Conservation (phyloP, 2,329 filamentous ascomycete genomes). For the Botryotinia narcissicola region DNA sequence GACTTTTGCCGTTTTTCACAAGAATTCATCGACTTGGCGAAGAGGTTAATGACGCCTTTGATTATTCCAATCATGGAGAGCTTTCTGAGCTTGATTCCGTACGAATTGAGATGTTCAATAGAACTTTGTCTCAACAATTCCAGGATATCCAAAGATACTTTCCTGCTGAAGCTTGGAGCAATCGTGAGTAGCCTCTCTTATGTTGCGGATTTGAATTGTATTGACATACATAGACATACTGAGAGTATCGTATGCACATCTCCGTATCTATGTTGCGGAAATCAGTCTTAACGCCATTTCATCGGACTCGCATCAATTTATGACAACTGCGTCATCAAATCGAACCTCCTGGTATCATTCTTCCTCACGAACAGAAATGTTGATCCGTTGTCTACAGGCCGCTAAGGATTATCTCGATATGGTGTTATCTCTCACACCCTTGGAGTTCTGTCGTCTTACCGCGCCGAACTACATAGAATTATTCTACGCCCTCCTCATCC, state of each 20-base stretch:
- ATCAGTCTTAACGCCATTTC: conserved; percentile 32
- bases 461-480: conserved; percentile 24
- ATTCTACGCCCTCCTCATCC: conserved; percentile 28
- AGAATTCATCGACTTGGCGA: conserved; percentile 33
- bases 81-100: conserved; percentile 28
- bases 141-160: conserved; percentile 29
- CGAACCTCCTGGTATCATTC: conserved; percentile 29
- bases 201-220: background rate
- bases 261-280: conserved; percentile 31
- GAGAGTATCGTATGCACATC: conserved; percentile 21
- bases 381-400: conserved; percentile 26
- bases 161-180: conserved; percentile 29
- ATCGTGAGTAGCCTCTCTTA: conserved; percentile 23
- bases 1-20: conserved; percentile 32
- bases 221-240: background rate
- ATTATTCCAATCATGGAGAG: conserved; percentile 28
- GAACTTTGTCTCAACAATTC: conserved; percentile 32
- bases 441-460: conserved; percentile 14
- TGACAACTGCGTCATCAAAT: background rate
- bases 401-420: conserved; percentile 29
- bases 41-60: conserved; percentile 34
- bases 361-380: conserved; percentile 23
- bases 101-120: conserved; percentile 32
- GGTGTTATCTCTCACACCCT: conserved; percentile 20
- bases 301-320: conserved; percentile 11